phyloP scores from a whole-genome alignment of 1,284 basidiomycete species.

The Puccinia brachypodii region DNA sequence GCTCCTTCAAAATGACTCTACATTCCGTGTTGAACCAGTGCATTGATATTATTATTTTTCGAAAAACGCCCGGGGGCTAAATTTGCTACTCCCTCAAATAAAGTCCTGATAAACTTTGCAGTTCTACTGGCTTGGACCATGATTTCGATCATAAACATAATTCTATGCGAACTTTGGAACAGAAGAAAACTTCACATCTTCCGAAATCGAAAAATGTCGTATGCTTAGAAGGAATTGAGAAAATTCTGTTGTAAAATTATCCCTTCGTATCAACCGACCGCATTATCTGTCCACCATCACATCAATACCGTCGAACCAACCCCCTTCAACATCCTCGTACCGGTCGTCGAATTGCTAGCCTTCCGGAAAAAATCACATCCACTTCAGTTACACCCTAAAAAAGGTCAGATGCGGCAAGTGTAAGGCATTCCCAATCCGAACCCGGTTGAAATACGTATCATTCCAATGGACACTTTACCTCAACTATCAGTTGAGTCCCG shows the following conservation, averaged over 20 bases:
- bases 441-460: no score
- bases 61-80: background rate
- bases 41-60: background rate
- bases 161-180: constrained; percentile 9
- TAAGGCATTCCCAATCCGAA: background rate
- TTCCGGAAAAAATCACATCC: background rate
- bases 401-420: background rate
- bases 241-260: background rate
- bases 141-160: constrained; percentile 19
- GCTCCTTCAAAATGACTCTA: background rate
- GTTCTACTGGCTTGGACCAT: constrained; percentile 37
- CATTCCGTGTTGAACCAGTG: background rate
- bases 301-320: no score
- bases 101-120: constrained; percentile 33
- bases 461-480: background rate
- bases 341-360: background rate
- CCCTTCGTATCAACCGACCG: background rate
- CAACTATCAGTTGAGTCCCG: background rate
- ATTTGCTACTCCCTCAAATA: background rate
- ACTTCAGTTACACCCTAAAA: background rate
- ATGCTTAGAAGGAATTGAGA: background rate
- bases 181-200: background rate
- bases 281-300: background rate
- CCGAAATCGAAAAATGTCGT: background rate
- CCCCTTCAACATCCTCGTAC: no score